Evolutionary conservation across 2,329 filamentous ascomycete genomes (phyloP), one percentile per base, ranked within the genome.

Genomic region (Penicillium thymicola): DNA sequence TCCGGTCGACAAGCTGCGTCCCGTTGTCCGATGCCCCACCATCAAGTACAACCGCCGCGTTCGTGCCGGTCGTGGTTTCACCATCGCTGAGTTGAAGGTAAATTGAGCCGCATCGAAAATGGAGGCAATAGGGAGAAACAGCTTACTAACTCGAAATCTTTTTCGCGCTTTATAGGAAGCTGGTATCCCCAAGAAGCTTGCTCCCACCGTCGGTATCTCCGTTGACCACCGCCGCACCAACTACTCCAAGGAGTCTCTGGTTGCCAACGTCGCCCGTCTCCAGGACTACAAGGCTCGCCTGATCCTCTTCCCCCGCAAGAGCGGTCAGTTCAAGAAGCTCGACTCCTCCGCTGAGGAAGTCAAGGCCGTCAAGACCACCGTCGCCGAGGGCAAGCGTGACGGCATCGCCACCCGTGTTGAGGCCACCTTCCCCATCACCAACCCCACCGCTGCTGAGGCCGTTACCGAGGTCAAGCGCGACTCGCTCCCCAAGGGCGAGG

Each of bases 41-140:
- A 81, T 97, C 85, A 96, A 95, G 86, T 96, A 99, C 87, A 99
- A 99, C 90, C 92, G 94, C 78, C 92, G 92, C 78, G 89, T 95
- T 76, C 89, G 94, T 78, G 87, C 91, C 76, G 94, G 94, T 80
- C 92, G 94, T 85, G 94, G 94, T 79, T 99, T 99, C 89, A 91
- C 93, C 72, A 85, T 97, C 70, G 85, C 88, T 82, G 94, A 99
- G 87, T 85, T 99, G 78, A 99, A 99, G 92, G 93, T 97, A 89
- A 69, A 65, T 66, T 64, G 52, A 56, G 58, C 41, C 34, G 54
- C 32, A 36, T 32, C 49, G 25, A 34, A 43, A 38, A 13, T 49
- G 41, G 32, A 52, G 41, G 32, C 8, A 18, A 13, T 27, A 43
- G 38, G 36, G 18, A 36, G 27, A 28, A 42, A 23, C 32, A 42